These are phyloP conservation scores for Vaccinium corymbosum DNA, from an alignment of 148 eudicot species.

Conservation along the genomic window DNA sequence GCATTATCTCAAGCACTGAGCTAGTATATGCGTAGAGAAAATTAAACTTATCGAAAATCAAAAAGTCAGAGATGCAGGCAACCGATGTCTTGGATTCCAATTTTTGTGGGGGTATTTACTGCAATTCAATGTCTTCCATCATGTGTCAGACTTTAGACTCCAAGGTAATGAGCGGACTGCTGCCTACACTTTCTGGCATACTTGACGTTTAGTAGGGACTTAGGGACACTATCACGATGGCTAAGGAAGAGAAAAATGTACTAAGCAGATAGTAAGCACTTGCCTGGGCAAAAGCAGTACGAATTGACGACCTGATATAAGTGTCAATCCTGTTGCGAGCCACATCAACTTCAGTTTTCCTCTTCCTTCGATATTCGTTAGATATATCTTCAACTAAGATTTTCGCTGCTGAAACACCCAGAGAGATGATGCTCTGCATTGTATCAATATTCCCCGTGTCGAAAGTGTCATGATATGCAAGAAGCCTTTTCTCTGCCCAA, in stretches of 20 bases:
- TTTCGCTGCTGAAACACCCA: slow-evolving; percentile 87
- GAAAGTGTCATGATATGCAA: slow-evolving; percentile 97
- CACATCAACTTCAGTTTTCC: slow-evolving; percentile 91
- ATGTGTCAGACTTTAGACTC: background rate
- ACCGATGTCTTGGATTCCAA: background rate
- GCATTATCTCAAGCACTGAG: background rate
- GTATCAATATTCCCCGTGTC: slow-evolving; percentile 70
- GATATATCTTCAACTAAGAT: slow-evolving; percentile 92
- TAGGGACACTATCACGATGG: background rate
- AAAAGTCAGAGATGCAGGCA: background rate
- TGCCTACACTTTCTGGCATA: background rate
- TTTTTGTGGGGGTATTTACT: background rate
- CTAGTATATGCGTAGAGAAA: background rate
- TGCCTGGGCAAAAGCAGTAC: slow-evolving; percentile 99
- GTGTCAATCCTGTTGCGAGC: slow-evolving; percentile 91
- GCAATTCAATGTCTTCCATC: background rate
- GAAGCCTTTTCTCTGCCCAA: slow-evolving; percentile 95
- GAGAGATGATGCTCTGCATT: slow-evolving; percentile 78
- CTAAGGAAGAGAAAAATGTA: background rate
- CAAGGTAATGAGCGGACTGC: background rate
- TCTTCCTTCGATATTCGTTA: slow-evolving; percentile 88
- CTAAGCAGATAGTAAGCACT: slow-evolving; percentile 25
- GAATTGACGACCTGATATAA: slow-evolving; percentile 94
- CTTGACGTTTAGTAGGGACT: background rate
- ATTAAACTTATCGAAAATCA: background rate